Evolutionary conservation across 495 filamentous ascomycete genomes (phyloP), one percentile per base, ranked within the genome.

Genomic region (Clohesyomyces aquaticus): DNA sequence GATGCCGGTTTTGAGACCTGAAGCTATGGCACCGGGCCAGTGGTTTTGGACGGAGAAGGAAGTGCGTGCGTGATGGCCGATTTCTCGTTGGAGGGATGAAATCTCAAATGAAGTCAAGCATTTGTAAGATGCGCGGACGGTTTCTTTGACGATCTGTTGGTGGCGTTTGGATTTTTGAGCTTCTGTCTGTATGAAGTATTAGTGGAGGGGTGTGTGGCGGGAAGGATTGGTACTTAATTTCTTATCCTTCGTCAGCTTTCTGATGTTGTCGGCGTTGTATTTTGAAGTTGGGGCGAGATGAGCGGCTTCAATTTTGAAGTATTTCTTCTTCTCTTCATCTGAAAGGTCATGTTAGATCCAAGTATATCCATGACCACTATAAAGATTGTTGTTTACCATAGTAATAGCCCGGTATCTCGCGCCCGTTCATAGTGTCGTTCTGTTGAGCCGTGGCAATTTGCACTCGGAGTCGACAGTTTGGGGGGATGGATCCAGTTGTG

Each of bases 281-380:
- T 73, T 77, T 11, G 73, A 61, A 1, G 42, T 25, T 14, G 78
- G 69, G 0, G 78, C 82, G 25, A 72, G 71, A 71, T 84, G 81
- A 61, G 78, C 78, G 22, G 79, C 73, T 48, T 77, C 75, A 55
- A 85, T 80, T 32, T 77, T 78, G 71, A 85, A 86, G 66, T 86
- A 86, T 56, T 83, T 85, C 47, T 80, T 80, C 71, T 82, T 84
- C 38, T 81, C 80, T 14, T 69, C 63, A 67, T 85, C 83, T 82
- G 26, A 10, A 41, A 2, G 3, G 18, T 52, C 16, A 22, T 0
- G n/a, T 50, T 55, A 29, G 49, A 51, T 12, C 21, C 18, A 49
- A 49, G 18, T 19, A 18, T 53, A 25, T 8, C 4, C 9, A 16
- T n/a, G 14, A 53, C 14, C 26, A 28, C n/a, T 11, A 2, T 19